Percentiles rank a stretch among this genome's conserved stretches.
phyloP scores from a whole-genome alignment of 1,139 yeast species.

The Ogataea hybrid region DNA sequence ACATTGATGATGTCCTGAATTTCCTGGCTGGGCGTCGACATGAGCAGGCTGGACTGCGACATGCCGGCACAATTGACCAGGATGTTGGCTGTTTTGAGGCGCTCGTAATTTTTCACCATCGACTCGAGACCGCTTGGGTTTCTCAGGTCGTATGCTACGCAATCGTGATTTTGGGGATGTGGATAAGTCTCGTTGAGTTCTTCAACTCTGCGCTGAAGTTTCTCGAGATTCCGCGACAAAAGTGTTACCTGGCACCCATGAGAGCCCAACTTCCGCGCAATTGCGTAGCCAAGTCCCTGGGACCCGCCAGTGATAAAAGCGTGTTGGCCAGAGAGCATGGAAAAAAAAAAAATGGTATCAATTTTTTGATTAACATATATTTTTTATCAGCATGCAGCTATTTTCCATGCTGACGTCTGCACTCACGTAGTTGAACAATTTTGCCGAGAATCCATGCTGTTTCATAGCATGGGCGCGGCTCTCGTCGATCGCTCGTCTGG shows the following conservation, averaged over 20 bases:
- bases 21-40: conserved; percentile 41
- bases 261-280: conserved; percentile 55
- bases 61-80: conserved; percentile 83
- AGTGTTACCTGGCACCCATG: conserved; percentile 64
- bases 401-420: conserved; percentile 66
- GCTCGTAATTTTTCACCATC: background rate
- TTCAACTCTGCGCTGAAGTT: conserved; percentile 36
- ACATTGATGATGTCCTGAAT: conserved; percentile 51
- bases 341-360: no score
- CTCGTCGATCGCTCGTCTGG: conserved; percentile 69
- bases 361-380: background rate
- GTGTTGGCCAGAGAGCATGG: conserved; percentile 19
- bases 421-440: conserved; percentile 59
- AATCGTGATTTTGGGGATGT: conserved; percentile 42
- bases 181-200: conserved; percentile 35
- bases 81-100: conserved; percentile 36
- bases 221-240: conserved; percentile 50
- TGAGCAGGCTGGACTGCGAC: conserved; percentile 58
- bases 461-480: conserved; percentile 51
- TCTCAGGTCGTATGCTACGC: conserved; percentile 52
- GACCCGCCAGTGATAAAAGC: conserved; percentile 87
- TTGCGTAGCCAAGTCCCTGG: conserved; percentile 72
- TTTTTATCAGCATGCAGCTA: conserved; percentile 48
- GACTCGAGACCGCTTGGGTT: conserved; percentile 30
- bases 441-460: conserved; percentile 38